Base-by-base conservation (phyloP, 2,329 filamentous ascomycete species). In the Epichloe gansuensis region DNA sequence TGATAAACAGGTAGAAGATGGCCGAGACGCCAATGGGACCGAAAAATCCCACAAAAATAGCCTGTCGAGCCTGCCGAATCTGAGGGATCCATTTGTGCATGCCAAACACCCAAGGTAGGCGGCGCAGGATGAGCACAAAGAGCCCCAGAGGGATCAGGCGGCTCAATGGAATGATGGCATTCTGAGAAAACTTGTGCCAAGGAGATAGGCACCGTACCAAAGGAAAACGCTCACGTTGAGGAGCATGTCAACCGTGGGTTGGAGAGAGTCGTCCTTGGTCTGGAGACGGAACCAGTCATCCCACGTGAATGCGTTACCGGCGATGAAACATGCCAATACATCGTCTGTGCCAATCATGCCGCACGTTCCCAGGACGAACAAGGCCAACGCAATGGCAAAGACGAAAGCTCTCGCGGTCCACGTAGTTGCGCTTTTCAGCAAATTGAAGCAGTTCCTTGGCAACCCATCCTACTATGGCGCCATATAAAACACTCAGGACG, bases 251-350 rank as follows among this genome's bases (percentile, higher is more conserved):
- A 96, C 86, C 0, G 90, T 95, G 0, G 90, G 90, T 64, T 96
- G 90, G n/a, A 96, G 77, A 2, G 87, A 91, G 62, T 96, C 91
- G 59, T 95, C 91, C 60, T 85, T 73, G 0, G 91, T 96, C 66
- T 94, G 87, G 1, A 91, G 73, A 0, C 91, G 85, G 68, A 95
- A 96, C 89, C 88, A 94, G 68, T 95, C 89, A 64, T 95, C 90
- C 82, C 88, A 91, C 0, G 88, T 95, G 59, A 96, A 95, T 1
- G 80, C 81, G 62, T 95, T 95, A 1, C 91, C 91, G 2, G 91
- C 91, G 60, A 95, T 84, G 64, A 96, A 96, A 69, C 89, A 95
- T 1, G 91, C 90, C 6, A 96, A 75, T 1, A 95, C 86, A 62
- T 96, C 91, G 63, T 95, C 90, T 38, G 83, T 91, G 1, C 89